phyloP scores from a whole-genome alignment of 2,329 filamentous ascomycete genomes.

The Pseudogymnoascus sp. region DNA sequence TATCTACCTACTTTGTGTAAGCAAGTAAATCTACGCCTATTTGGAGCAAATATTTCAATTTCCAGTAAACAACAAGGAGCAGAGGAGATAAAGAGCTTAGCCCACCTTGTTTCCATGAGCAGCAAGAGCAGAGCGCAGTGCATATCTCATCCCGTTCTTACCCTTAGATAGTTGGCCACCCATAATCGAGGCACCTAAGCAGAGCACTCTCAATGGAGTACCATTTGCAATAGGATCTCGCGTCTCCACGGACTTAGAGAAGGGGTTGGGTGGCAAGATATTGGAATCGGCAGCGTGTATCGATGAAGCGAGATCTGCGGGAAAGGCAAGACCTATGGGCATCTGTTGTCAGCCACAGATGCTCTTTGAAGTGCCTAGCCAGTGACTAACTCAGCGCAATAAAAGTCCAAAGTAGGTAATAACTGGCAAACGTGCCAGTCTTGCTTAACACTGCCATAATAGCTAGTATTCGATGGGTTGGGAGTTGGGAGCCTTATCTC shows the following conservation, averaged over 20 bases:
- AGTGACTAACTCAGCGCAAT: background rate
- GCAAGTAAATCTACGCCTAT: background rate
- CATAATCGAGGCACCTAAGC: constrained; percentile 13
- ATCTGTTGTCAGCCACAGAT: background rate
- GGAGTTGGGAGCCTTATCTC: background rate
- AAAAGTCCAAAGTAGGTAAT: background rate
- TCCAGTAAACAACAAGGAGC: background rate
- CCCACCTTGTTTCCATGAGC: constrained; percentile 9
- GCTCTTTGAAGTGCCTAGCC: background rate
- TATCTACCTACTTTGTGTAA: constrained; percentile 2
- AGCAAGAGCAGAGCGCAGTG: constrained; percentile 11
- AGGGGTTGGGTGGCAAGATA: background rate
- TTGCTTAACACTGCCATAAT: background rate
- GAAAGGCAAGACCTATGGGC: background rate
- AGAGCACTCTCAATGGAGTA: constrained; percentile 3
- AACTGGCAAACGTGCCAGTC: background rate
- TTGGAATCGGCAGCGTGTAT: background rate
- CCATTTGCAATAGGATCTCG: background rate
- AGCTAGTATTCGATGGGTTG: background rate
- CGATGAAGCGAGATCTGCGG: background rate
- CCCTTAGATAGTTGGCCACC: constrained; percentile 10
- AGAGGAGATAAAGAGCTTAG: background rate
- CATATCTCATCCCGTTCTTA: constrained; percentile 13
- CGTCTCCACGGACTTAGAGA: background rate
- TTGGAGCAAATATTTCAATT: background rate